These are phyloP conservation scores for Rhodotorula kratochvilovae DNA, from an alignment of 768 basidiomycete species.

Conservation along the genomic window DNA sequence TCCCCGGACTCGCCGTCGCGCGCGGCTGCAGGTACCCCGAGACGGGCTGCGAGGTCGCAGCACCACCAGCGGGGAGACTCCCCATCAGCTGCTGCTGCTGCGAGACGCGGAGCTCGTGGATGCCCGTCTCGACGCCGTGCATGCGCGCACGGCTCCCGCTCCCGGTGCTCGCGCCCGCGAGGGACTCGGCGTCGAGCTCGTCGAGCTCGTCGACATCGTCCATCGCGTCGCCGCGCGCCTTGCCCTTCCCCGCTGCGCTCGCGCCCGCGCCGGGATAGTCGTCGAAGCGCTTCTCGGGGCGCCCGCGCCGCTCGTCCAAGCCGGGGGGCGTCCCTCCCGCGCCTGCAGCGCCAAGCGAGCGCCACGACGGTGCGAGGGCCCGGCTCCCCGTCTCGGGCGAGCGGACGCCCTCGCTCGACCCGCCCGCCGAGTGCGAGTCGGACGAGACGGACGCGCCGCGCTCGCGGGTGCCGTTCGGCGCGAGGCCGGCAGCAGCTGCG, in stretches of 20 bases:
- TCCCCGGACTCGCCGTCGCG: constrained; percentile 1
- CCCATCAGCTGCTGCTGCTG: no score
- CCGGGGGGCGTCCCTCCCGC: neutral
- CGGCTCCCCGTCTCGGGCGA: constrained; percentile 12
- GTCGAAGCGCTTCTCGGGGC: constrained; percentile 33
- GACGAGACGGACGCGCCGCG: constrained; percentile 30
- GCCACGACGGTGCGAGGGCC: neutral
- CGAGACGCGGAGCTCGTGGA: constrained; percentile 31
- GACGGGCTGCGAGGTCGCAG: neutral
- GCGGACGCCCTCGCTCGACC: constrained; percentile 30
- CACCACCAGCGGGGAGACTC: no score
- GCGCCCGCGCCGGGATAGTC: constrained; percentile 2
- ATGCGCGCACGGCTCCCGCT: constrained; percentile 11
- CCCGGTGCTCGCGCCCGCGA: neutral
- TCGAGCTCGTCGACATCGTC: constrained; percentile 30
- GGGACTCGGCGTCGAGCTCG: constrained; percentile 18
- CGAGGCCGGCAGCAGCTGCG: neutral
- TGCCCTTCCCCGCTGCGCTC: constrained; percentile 12
- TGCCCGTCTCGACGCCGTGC: constrained; percentile 33
- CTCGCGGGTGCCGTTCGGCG: neutral
- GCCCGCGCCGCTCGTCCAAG: constrained; percentile 31
- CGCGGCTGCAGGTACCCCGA: neutral
- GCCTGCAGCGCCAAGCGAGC: neutral
- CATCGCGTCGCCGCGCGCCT: constrained; percentile 10
- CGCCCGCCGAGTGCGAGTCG: constrained; percentile 17